A percentile compares a stretch with the other conserved stretches of the same genome.
These are phyloP conservation scores for Lachnellula arida DNA, from an alignment of 2,329 filamentous ascomycete genomes.

Conservation along the genomic window DNA sequence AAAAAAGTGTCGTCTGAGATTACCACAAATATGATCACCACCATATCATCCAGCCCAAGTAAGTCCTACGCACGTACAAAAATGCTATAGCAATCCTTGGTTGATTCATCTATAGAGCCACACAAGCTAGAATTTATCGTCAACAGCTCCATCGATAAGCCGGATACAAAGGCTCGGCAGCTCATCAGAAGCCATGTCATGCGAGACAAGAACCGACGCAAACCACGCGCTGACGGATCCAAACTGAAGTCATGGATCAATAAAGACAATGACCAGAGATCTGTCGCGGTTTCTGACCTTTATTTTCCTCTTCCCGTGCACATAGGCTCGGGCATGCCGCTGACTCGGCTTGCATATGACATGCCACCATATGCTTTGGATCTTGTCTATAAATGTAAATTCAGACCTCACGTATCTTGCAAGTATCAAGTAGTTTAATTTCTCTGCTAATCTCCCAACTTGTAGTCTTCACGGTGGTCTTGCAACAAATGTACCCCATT, in stretches of 20 bases:
- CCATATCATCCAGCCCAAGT: too few species aligned
- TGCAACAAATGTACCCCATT: background rate
- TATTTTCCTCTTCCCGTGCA: background rate
- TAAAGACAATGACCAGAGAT: background rate
- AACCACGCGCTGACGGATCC: background rate
- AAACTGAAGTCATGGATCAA: constrained; percentile 1
- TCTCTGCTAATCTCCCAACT: background rate
- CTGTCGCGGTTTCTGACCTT: background rate
- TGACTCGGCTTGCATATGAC: constrained; percentile 1
- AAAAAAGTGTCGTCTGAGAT: too few species aligned
- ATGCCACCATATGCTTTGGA: constrained; percentile 4
- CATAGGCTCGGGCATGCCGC: background rate
- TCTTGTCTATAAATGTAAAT: constrained; percentile 4
- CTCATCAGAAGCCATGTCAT: constrained; percentile 7
- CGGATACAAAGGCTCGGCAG: background rate
- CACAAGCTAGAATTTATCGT: background rate
- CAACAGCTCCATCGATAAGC: background rate
- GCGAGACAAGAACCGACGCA: constrained; percentile 2
- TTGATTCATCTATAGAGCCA: background rate
- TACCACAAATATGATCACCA: too few species aligned
- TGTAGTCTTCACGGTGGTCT: too few species aligned
- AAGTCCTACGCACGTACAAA: too few species aligned
- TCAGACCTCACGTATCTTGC: background rate
- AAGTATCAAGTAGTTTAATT: too few species aligned
- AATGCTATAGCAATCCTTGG: too few species aligned